Evolutionary conservation across 768 basidiomycete species (phyloP), one percentile per base, ranked within the genome.

Genomic region (Suillus luteus): DNA sequence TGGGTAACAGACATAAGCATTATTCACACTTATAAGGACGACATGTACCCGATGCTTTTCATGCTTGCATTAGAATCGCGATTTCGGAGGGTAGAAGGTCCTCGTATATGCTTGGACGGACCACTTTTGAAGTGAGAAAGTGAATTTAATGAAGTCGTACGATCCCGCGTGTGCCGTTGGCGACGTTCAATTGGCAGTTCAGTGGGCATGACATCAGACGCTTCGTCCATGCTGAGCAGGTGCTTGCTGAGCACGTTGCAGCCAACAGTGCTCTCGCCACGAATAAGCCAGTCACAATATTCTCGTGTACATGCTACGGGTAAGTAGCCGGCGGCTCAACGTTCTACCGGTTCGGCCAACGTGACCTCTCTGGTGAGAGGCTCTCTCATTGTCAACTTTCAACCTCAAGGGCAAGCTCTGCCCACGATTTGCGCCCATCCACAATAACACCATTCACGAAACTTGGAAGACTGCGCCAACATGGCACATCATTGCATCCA

Each of bases 41-140:
- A 52, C 37, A 71, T 68, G 43, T 62, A 74, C 74, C 51, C 37
- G 57, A 41, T n/a, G 11, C 60, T 64, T 55, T 55, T 69, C 60
- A 70, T 40, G 31, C 65, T 67, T 24, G 66, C 22, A 22, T 44
- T 37, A 19, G 70, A 66, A 46, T 44, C 63, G 35, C 66, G 70
- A 64, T 62, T 61, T 11, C 71, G 74, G 24, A 66, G 60, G 15
- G 59, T 60, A 44, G 70, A 46, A 52, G 27, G 51, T 33, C n/a
- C n/a, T n/a, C 54, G 48, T 60, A 64, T 62, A 14, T 54, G 40
- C 43, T 60, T 63, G 27, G 60, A 27, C 0, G 59, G n/a, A 27
- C 22, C 61, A 33, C 61, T 54, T 17, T 70, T 64, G 1, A 41
- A 1, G 5, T 46, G 68, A 8, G 64, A 62, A 24, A 59, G 33